Evolutionary conservation across 129 eudicot genomes (phyloP).

Genomic region (Flaveria sonorensis): DNA sequence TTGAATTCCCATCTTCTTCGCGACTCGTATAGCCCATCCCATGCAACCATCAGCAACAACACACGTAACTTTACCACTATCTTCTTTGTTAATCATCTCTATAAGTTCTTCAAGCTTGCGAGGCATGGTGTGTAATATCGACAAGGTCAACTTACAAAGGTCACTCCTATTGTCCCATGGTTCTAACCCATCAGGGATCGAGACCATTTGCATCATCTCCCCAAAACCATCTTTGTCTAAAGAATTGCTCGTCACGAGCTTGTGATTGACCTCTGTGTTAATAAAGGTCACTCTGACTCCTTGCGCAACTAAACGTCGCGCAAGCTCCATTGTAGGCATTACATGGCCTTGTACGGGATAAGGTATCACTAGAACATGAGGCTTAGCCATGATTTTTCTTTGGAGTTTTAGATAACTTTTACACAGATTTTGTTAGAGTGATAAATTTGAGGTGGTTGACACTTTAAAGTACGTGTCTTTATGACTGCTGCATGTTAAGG

Average conservation of each 20-base stretch:
- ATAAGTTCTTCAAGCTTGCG: conserved; percentile 43
- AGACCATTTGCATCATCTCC: conserved; percentile 38
- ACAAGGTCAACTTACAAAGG: conserved; percentile 20
- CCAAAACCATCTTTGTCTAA: conserved; percentile 28
- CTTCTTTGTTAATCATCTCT: conserved; percentile 35
- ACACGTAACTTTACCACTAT: conserved; percentile 34
- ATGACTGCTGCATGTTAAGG: too few relatives aligned
- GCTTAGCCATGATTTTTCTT: conserved; percentile 19
- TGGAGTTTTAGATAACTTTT: too few relatives aligned
- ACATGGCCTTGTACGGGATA: conserved; percentile 84
- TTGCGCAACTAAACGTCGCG: conserved; percentile 37
- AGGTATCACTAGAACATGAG: conserved; percentile 49
- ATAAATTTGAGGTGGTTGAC: too few relatives aligned
- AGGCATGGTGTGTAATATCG: conserved; percentile 39
- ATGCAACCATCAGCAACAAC: conserved; percentile 48
- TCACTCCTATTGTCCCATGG: conserved; percentile 55
- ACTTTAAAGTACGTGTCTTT: too few relatives aligned
- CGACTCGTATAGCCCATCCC: conserved; percentile 50
- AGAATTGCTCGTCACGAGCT: conserved; percentile 29
- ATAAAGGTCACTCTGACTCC: conserved; percentile 52
- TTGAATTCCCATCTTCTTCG: conserved; percentile 41
- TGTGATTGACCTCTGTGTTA: conserved; percentile 56
- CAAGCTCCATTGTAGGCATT: conserved; percentile 58
- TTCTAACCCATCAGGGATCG: conserved; percentile 65
- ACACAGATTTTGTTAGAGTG: too few relatives aligned